phyloP scores from a whole-genome alignment of 352 stramenopile genomes.

The Lagenidium giganteum region DNA sequence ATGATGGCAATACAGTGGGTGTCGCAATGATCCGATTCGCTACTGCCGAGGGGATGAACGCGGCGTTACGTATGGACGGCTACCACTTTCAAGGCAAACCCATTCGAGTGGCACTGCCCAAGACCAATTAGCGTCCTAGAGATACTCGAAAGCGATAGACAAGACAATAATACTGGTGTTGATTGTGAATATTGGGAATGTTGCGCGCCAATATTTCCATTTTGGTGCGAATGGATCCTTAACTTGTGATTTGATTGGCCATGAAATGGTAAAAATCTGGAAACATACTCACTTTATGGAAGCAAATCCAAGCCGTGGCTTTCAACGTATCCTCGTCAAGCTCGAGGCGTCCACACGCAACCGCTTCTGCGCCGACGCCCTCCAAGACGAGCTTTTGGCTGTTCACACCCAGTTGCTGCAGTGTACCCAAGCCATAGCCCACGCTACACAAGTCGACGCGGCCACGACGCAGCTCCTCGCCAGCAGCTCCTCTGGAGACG shows the following conservation, averaged over 20 bases:
- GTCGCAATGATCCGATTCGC: slow-evolving; percentile 60
- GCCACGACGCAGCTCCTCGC: slow-evolving; percentile 19
- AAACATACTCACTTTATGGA: too few species aligned
- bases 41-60: slow-evolving; percentile 36
- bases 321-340: slow-evolving; percentile 21
- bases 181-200: too few species aligned
- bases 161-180: too few species aligned
- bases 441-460: slow-evolving; percentile 22
- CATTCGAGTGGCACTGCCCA: slow-evolving; percentile 46
- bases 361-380: slow-evolving; percentile 19
- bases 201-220: too few species aligned
- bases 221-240: too few species aligned
- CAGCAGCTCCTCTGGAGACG: not conserved
- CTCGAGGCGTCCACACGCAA: slow-evolving; percentile 14
- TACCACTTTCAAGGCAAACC: slow-evolving; percentile 67
- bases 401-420: slow-evolving; percentile 13
- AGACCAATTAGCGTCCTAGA: slow-evolving; percentile 19
- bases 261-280: too few species aligned
- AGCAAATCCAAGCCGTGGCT: slow-evolving; percentile 14
- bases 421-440: slow-evolving; percentile 19
- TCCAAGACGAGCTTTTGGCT: slow-evolving; percentile 16
- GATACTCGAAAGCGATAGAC: too few species aligned
- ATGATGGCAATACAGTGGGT: slow-evolving; percentile 63
- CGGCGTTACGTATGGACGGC: slow-evolving; percentile 56
- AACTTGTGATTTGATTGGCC: too few species aligned